phyloP scores from a whole-genome alignment of 2,329 filamentous ascomycete species.

The Colletotrichum lentis region DNA sequence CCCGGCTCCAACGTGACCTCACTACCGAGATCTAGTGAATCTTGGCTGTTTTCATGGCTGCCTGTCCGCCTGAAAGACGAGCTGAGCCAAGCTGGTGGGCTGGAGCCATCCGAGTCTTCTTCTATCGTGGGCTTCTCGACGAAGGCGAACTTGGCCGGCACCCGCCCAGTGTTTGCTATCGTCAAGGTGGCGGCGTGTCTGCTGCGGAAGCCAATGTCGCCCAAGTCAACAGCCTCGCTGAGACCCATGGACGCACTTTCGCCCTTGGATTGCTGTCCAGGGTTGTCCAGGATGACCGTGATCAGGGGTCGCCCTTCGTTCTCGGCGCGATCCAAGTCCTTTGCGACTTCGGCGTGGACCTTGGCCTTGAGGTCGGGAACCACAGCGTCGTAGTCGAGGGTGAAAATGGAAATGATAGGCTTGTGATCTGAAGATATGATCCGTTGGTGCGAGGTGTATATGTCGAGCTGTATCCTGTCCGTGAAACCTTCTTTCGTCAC shows the following conservation, averaged over 20 bases:
- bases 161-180: constrained; percentile 89
- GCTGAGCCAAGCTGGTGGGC: constrained; percentile 72
- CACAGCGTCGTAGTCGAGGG: constrained; percentile 84
- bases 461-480: constrained; percentile 64
- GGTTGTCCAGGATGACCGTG: constrained; percentile 79
- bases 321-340: constrained; percentile 87
- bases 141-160: constrained; percentile 81
- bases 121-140: constrained; percentile 71
- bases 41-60: constrained; percentile 45
- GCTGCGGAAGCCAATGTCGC: constrained; percentile 74
- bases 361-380: constrained; percentile 84
- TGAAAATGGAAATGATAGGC: constrained; percentile 84
- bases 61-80: constrained; percentile 68
- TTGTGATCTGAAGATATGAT: constrained; percentile 96
- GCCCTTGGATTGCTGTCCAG: constrained; percentile 45
- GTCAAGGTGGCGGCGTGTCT: constrained; percentile 74
- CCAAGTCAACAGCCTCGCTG: constrained; percentile 77
- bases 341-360: constrained; percentile 85
- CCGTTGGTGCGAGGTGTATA: constrained; percentile 88
- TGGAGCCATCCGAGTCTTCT: constrained; percentile 49
- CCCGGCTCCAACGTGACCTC: constrained; percentile 81
- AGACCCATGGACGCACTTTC: constrained; percentile 47
- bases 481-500: constrained; percentile 65
- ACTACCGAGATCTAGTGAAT: constrained; percentile 46
- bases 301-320: constrained; percentile 87